Base-by-base conservation (phyloP, 306 rosid genomes). In the Luffa acutangula region DNA sequence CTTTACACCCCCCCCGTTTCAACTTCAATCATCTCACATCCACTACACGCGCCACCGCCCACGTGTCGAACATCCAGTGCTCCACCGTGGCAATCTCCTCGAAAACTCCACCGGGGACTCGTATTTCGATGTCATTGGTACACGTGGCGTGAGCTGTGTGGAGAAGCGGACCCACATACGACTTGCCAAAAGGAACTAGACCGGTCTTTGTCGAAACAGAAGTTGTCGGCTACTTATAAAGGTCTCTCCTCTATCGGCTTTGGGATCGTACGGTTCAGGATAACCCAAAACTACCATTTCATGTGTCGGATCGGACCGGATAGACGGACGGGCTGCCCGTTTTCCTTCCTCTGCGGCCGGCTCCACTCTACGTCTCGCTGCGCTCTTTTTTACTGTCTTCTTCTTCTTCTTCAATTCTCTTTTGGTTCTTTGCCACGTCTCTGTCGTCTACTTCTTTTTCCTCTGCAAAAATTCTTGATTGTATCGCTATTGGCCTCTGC, bases 111-210 rank as follows among this genome's bases (percentile, higher is more conserved):
- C 20, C 77, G 18, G 3, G 6, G 60, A 46, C 60, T 73, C 78
- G 46, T 13, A 3, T 52, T 52, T 14, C 34, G 62, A 17, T 48
- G 5, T 2, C 25, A 41, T 54, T 57, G 67, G 53, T 41, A 53
- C 90, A 87, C 81, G 89, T 85, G 90, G 84, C 72, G 4, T 1
- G 1, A 2, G 0, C 9, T n/a, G 3, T 13, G 34, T 20, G 72
- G 70, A 8, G 31, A 3, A 43, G 53, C 62, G 91, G 89, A 20
- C 91, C 88, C 79, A 45, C 6, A 25, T 18, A 45, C 51, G 85
- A 75, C 71, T 92, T 90, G 93, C 95, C 95, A 92, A 92, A 92
- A 90, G 89, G 90, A 87, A 88, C 93, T 85, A 87, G 93, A 90
- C 97, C 88, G 80, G 97, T 92, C 97, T 56, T 89, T 90, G 91